phyloP scores from a whole-genome alignment of 371 early-diverging fungal species.

The Mucor racemosus region DNA sequence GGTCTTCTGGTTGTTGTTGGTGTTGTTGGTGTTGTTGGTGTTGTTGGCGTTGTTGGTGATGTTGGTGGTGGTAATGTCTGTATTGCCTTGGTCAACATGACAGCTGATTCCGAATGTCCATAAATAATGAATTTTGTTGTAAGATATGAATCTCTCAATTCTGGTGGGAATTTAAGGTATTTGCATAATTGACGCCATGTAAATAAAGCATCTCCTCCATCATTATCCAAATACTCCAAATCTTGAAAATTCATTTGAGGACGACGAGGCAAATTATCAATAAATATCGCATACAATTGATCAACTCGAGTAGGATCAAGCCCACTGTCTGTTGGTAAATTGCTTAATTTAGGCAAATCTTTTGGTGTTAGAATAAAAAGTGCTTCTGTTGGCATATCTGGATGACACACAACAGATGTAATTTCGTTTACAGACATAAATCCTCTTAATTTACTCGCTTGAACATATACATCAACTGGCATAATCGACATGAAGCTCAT shows the following conservation, averaged over 20 bases:
- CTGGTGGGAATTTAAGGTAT: conserved; percentile 13
- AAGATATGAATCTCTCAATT: conserved; percentile 6
- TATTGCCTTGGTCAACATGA: not conserved
- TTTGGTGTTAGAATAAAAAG: conserved; percentile 18
- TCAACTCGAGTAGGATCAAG: not conserved
- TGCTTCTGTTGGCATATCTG: conserved; percentile 5
- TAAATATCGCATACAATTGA: conserved; percentile 10
- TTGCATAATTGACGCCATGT: not conserved
- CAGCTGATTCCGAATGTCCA: conserved; percentile 12
- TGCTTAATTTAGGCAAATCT: conserved; percentile 12
- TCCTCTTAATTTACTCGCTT: conserved; percentile 22
- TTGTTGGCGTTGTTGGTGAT: too few relatives aligned
- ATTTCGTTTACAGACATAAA: conserved; percentile 26
- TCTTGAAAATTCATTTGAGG: not conserved
- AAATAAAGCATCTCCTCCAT: not conserved
- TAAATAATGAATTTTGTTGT: conserved; percentile 15
- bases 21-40: too few relatives aligned
- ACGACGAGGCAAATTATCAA: conserved; percentile 5
- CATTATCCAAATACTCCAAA: not conserved
- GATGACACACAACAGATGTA: conserved; percentile 16
- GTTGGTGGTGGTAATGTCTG: not conserved
- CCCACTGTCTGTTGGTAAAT: not conserved
- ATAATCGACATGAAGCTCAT: conserved; percentile 9
- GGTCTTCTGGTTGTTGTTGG: not conserved
- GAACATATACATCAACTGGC: not conserved